Conservation (phyloP, 2,329 filamentous ascomycete species). For the Epichloe sp. region DNA sequence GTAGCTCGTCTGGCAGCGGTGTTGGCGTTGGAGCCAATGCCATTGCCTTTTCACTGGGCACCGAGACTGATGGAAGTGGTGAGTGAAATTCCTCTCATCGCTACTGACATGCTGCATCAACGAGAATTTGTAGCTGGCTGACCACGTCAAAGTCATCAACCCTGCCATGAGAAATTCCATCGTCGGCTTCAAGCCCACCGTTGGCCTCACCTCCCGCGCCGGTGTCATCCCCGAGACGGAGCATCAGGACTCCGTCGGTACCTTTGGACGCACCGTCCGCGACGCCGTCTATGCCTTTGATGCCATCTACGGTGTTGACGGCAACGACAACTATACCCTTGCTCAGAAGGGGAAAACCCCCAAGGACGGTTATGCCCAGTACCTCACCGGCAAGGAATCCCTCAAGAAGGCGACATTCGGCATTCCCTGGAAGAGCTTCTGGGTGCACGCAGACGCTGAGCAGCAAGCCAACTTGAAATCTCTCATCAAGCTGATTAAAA, state of each 20-base stretch:
- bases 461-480: slow-evolving; percentile 39
- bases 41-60: slow-evolving; percentile 53
- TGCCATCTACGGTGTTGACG: slow-evolving; percentile 52
- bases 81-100: slow-evolving; percentile 9
- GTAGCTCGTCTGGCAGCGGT: slow-evolving; percentile 54
- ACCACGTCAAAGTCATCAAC: slow-evolving; percentile 41
- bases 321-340: slow-evolving; percentile 51
- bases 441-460: slow-evolving; percentile 43
- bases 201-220: slow-evolving; percentile 54
- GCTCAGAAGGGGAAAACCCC: slow-evolving; percentile 43
- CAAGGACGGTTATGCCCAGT: slow-evolving; percentile 40
- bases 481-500: slow-evolving; percentile 36
- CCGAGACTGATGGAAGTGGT: slow-evolving; percentile 59
- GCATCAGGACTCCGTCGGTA: slow-evolving; percentile 57
- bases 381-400: slow-evolving; percentile 36
- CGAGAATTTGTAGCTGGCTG: neutral
- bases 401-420: slow-evolving; percentile 54
- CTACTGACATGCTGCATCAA: too few relatives aligned
- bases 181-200: slow-evolving; percentile 65
- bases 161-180: slow-evolving; percentile 56
- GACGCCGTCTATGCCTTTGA: slow-evolving; percentile 56
- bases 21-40: slow-evolving; percentile 51
- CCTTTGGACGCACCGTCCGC: slow-evolving; percentile 53
- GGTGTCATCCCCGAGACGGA: slow-evolving; percentile 52
- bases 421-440: slow-evolving; percentile 60